A percentile compares a stretch with the other conserved stretches of the same genome.
These are phyloP conservation scores for Telopea speciosissima DNA, from an alignment of 177 flowering plant species.

Conservation along the genomic window DNA sequence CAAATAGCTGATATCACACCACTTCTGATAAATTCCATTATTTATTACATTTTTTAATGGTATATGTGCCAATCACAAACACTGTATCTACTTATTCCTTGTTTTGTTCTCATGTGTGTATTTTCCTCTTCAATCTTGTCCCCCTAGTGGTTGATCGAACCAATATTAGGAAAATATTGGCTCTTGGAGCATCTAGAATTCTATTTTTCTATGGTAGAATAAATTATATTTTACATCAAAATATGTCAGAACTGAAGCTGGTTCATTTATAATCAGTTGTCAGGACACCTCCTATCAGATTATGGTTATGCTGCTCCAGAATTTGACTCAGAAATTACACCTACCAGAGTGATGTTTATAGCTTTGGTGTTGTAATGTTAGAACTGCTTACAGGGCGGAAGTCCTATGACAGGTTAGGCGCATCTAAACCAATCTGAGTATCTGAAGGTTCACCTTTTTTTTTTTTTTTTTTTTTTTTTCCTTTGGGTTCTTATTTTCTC, in stretches of 20 bases:
- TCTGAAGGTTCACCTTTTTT: neutral
- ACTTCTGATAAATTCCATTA: no score
- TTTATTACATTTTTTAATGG: no score
- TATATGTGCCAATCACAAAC: no score
- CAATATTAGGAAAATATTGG: no score
- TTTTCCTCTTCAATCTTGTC: no score
- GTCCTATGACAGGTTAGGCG: conserved; percentile 66
- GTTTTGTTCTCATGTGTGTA: no score
- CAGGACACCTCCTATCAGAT: conserved; percentile 62
- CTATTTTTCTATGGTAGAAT: no score
- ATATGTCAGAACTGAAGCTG: neutral
- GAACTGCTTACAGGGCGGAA: conserved; percentile 90
- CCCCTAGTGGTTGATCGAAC: no score
- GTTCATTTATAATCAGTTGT: conserved; percentile 41
- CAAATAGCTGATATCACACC: no score
- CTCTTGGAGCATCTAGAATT: no score
- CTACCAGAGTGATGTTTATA: conserved; percentile 77
- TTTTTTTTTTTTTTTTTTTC: neutral
- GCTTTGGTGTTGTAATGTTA: conserved; percentile 95
- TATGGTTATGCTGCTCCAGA: conserved; percentile 91
- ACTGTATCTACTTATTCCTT: no score
- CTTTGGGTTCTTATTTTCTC: neutral
- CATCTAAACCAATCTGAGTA: neutral
- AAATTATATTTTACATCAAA: no score
- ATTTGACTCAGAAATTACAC: conserved; percentile 75